Evolutionary conservation across 495 filamentous ascomycete genomes (phyloP).

Genomic region (Tetracladium marchalianum): DNA sequence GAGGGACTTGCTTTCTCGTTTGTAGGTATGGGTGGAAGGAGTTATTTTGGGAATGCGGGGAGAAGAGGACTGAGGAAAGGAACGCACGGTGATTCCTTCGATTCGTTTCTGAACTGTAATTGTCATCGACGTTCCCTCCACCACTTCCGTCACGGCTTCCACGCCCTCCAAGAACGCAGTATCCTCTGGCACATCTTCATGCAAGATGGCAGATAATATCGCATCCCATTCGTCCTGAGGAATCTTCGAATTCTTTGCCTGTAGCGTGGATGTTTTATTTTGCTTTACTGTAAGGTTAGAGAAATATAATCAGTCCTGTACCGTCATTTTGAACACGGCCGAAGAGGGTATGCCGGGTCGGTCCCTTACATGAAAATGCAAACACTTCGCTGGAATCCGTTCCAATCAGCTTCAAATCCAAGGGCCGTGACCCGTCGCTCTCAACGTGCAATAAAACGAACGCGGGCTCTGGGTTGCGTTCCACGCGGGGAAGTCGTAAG

Average conservation of each 20-base stretch:
- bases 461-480: constrained; percentile 25
- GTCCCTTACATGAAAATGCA: constrained; percentile 38
- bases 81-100: constrained; percentile 43
- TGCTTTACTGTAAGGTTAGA: constrained; percentile 31
- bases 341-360: constrained; percentile 1
- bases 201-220: constrained; percentile 32
- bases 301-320: constrained; percentile 17
- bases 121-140: constrained; percentile 28
- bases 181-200: constrained; percentile 14
- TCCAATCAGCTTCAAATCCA: constrained; percentile 55
- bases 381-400: constrained; percentile 62
- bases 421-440: constrained; percentile 25
- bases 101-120: constrained; percentile 48
- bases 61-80: background rate
- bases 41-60: too few species aligned
- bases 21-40: too few species aligned
- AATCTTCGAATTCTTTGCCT: constrained; percentile 43
- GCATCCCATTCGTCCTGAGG: constrained; percentile 47
- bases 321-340: too few species aligned
- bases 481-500: constrained; percentile 44
- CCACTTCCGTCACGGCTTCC: constrained; percentile 22
- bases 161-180: constrained; percentile 19
- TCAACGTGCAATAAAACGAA: constrained; percentile 51
- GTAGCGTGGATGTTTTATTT: constrained; percentile 31
- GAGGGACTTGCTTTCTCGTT: too few species aligned